Conservation (phyloP, 1,284 basidiomycete genomes). For the Coniferiporia weirii region DNA sequence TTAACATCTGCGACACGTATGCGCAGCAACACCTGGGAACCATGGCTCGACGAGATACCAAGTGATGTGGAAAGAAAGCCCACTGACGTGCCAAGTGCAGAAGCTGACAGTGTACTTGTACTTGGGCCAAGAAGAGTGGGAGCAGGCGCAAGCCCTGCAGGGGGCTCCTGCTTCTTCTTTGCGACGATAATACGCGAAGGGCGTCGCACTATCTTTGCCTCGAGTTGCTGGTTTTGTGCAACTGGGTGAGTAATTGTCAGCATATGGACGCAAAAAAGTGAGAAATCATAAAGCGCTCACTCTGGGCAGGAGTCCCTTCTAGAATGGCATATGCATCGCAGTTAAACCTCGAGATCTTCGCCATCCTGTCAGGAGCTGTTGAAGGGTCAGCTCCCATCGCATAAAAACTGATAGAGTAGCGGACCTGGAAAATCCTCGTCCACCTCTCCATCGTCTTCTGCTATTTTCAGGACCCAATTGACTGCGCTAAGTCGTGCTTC, state of each 20-base stretch:
- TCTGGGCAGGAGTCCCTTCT: constrained; percentile 69
- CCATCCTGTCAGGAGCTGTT: constrained; percentile 84
- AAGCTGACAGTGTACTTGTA: constrained; percentile 31
- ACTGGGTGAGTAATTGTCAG: constrained; percentile 39
- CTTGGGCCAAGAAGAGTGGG: constrained; percentile 25
- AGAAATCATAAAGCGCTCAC: constrained; percentile 37
- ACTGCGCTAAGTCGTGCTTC: constrained; percentile 65
- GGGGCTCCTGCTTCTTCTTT: constrained; percentile 49
- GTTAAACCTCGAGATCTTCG: constrained; percentile 84
- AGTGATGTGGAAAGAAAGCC: constrained; percentile 55
- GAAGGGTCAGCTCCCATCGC: background rate
- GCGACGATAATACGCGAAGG: constrained; percentile 64
- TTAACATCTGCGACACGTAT: constrained; percentile 74
- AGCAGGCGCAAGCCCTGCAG: constrained; percentile 26
- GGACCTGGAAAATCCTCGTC: constrained; percentile 98
- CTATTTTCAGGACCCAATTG: constrained; percentile 93
- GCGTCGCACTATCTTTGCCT: constrained; percentile 71
- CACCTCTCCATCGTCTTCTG: constrained; percentile 96
- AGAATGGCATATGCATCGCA: constrained; percentile 89
- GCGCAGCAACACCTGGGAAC: constrained; percentile 75
- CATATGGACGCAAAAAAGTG: background rate
- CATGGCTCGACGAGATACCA: constrained; percentile 61
- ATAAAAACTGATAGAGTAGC: background rate
- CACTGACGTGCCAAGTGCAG: constrained; percentile 38
- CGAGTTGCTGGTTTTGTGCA: constrained; percentile 75